A percentile compares a stretch with the other conserved stretches of the same genome.
Evolutionary conservation across 495 filamentous ascomycete species (phyloP).

Genomic region (Rhizodiscina lignyota): DNA sequence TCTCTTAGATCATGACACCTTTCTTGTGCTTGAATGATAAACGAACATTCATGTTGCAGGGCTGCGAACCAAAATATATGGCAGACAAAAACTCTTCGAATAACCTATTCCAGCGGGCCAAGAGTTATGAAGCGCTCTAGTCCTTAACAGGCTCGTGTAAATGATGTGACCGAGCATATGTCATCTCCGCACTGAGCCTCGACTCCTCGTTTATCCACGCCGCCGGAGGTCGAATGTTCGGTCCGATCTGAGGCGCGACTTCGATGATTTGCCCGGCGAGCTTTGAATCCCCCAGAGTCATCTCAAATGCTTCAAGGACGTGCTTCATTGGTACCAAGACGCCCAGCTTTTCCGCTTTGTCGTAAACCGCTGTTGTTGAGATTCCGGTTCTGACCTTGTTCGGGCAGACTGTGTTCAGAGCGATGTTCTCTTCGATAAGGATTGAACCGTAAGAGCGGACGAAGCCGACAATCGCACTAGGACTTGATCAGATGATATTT

Average conservation of each 20-base stretch:
- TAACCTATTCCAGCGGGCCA: too few relatives aligned
- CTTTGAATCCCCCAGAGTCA: constrained; percentile 5
- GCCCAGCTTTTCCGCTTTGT: constrained; percentile 5
- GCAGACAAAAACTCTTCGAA: too few relatives aligned
- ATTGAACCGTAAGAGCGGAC: constrained; percentile 15
- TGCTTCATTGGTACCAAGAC: constrained; percentile 9
- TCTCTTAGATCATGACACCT: too few relatives aligned
- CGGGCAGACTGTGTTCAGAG: constrained; percentile 14
- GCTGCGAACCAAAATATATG: too few relatives aligned
- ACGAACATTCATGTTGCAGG: too few relatives aligned
- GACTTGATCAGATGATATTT: background rate
- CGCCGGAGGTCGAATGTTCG: too few relatives aligned
- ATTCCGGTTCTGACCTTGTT: constrained; percentile 13
- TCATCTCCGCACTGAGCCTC: too few relatives aligned
- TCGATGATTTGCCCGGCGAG: constrained; percentile 11
- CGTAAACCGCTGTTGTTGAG: constrained; percentile 10
- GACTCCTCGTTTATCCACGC: too few relatives aligned
- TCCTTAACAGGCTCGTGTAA: too few relatives aligned
- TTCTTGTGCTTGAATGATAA: too few relatives aligned
- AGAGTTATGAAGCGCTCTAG: too few relatives aligned
- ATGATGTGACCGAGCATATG: too few relatives aligned
- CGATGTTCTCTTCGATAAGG: constrained; percentile 13
- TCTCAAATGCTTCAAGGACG: constrained; percentile 11
- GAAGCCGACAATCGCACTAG: constrained; percentile 12
- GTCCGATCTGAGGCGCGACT: constrained; percentile 9